Evolutionary conservation across 345 rosid species (phyloP), one percentile per base, ranked within the genome.

Genomic region (Citrus cavaleriei): DNA sequence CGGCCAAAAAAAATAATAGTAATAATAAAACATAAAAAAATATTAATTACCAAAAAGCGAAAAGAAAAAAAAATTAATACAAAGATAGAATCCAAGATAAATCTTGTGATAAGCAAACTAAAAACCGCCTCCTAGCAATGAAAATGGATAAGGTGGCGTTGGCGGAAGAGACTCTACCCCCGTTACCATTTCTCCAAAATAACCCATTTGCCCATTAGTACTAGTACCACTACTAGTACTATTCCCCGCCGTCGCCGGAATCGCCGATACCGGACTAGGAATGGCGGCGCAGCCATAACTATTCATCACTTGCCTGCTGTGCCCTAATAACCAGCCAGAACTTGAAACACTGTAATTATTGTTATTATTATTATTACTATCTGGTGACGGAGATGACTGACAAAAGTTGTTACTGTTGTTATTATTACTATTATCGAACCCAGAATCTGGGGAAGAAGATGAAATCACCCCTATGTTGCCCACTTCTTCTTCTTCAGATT

Each of bases 71-170:
- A 60, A 72, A 75, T 57, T 27, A 77, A 75, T 66, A 73, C n/a
- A 80, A 77, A 79, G 74, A 34, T 74, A 79, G 72, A 85, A 83
- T 73, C 57, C 70, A 81, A 76, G 70, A 82, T 73, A 77, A 73
- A 64, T 78, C 80, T 62, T 62, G 80, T 78, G 81, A 76, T 42
- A 27, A 78, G 30, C 61, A 81, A 81, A 62, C 88, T 86, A 89
- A 89, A 88, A 91, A 75, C 90, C 94, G 83, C 94, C 91, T 55
- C 89, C 95, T 58, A 93, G 87, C 68, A 93, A 80, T 21, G 94
- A 90, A 85, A 93, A 93, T 66, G 97, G 97, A 91, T 91, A 90
- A 89, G 95, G 90, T 79, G 87, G 89, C 81, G 87, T 88, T 25
- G 90, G 80, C 46, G 84, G 84, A 72, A 79, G 78, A 6, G 79